These are phyloP conservation scores for Elsinoe perseae DNA, from an alignment of 2,329 filamentous ascomycete species.

Conservation along the genomic window DNA sequence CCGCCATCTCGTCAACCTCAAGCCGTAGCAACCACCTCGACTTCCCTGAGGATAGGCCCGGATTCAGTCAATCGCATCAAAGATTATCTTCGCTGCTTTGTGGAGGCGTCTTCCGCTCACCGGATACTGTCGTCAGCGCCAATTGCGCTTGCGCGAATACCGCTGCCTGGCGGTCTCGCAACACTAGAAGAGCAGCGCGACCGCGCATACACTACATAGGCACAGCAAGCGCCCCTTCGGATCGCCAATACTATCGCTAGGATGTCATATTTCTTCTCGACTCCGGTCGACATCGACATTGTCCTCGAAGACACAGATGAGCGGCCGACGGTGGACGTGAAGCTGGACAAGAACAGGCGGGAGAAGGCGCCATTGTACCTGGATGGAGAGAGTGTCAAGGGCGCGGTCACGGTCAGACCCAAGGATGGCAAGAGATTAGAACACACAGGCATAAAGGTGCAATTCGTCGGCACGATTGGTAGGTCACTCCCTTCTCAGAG, in stretches of 20 bases:
- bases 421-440: constrained; percentile 98
- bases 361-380: constrained; percentile 96
- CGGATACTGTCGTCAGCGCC: background rate
- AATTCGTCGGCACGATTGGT: constrained; percentile 99
- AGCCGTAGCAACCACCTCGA: background rate
- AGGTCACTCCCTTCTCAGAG: constrained; percentile 25
- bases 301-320: constrained; percentile 94
- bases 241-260: constrained; percentile 21
- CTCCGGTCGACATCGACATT: constrained; percentile 96
- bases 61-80: too few species aligned
- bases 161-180: background rate
- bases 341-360: constrained; percentile 94
- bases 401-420: constrained; percentile 84
- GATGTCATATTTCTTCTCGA: constrained; percentile 98
- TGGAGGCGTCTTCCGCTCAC: background rate
- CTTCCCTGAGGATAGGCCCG: background rate
- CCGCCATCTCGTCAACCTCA: background rate
- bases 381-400: constrained; percentile 97
- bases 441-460: constrained; percentile 98
- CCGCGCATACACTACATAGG: background rate
- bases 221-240: too few species aligned
- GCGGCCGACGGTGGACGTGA: constrained; percentile 90
- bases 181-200: background rate
- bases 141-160: background rate
- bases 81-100: too few species aligned